These are phyloP conservation scores for Bremia lactucae DNA, from an alignment of 352 stramenopile genomes.

Conservation along the genomic window DNA sequence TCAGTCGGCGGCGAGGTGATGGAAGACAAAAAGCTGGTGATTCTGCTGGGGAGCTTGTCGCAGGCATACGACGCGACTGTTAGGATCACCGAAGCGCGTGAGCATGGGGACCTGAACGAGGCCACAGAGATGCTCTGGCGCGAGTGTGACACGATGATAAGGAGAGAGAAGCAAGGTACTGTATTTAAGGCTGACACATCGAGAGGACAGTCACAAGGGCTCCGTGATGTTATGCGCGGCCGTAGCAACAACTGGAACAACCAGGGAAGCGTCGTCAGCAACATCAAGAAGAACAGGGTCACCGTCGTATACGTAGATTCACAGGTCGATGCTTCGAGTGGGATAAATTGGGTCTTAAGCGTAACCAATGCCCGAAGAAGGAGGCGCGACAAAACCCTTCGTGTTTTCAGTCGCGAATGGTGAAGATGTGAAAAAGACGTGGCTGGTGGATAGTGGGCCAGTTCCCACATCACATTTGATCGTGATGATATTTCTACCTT, in stretches of 20 bases:
- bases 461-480: not conserved
- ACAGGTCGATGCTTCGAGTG: not conserved
- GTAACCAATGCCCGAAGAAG: not conserved
- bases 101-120: not conserved
- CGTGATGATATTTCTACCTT: not conserved
- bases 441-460: not conserved
- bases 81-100: not conserved
- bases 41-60: conserved; percentile 4
- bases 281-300: no score
- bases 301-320: not conserved
- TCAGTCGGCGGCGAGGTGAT: not conserved
- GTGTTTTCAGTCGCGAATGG: not conserved
- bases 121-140: conserved; percentile 1
- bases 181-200: no score
- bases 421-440: no score
- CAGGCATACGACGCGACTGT: conserved; percentile 1
- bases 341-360: not conserved
- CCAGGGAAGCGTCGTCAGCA: no score
- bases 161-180: not conserved
- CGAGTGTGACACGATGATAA: not conserved
- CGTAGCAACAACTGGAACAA: no score
- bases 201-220: no score
- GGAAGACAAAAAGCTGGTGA: conserved; percentile 2
- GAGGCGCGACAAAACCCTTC: no score
- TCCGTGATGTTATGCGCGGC: no score